Evolutionary conservation across 1,139 yeast genomes (phyloP).

Genomic region (Sugiyamaella sp.): DNA sequence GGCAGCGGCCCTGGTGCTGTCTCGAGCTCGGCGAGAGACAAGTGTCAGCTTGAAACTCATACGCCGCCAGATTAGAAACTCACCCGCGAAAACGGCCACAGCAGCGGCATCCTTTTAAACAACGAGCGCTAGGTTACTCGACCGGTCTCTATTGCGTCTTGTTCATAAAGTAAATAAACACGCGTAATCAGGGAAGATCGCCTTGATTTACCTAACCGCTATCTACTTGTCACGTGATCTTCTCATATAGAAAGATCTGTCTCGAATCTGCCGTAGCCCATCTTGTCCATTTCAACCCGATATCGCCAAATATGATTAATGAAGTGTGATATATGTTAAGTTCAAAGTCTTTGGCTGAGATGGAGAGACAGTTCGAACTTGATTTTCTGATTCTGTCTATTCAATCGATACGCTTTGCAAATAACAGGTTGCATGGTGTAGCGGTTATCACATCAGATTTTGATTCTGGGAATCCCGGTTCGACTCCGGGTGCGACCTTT

Average conservation of each 20-base stretch:
- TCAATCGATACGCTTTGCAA: background rate
- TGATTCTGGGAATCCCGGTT: slow-evolving; percentile 19
- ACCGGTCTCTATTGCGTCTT: background rate
- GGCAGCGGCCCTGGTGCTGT: too few species aligned
- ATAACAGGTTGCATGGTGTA: slow-evolving; percentile 12
- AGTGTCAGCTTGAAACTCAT: background rate
- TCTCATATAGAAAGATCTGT: too few species aligned
- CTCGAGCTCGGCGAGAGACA: too few species aligned
- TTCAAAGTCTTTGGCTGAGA: too few species aligned
- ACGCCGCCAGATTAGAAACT: background rate
- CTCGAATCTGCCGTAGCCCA: too few species aligned
- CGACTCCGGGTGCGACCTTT: slow-evolving; percentile 18
- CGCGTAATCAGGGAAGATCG: background rate
- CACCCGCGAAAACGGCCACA: slow-evolving; percentile 12
- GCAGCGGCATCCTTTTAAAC: slow-evolving; percentile 1
- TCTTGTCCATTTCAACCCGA: too few species aligned
- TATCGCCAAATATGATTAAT: too few species aligned
- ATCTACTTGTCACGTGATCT: background rate
- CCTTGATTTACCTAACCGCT: background rate
- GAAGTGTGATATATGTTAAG: too few species aligned
- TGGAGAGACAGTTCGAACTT: too few species aligned
- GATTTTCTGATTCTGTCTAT: background rate
- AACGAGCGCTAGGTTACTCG: background rate
- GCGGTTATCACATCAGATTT: slow-evolving; percentile 17
- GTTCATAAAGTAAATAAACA: too few species aligned